These are phyloP conservation scores for Fusarium pilosicola DNA, from an alignment of 2,329 filamentous ascomycete genomes.

Conservation along the genomic window DNA sequence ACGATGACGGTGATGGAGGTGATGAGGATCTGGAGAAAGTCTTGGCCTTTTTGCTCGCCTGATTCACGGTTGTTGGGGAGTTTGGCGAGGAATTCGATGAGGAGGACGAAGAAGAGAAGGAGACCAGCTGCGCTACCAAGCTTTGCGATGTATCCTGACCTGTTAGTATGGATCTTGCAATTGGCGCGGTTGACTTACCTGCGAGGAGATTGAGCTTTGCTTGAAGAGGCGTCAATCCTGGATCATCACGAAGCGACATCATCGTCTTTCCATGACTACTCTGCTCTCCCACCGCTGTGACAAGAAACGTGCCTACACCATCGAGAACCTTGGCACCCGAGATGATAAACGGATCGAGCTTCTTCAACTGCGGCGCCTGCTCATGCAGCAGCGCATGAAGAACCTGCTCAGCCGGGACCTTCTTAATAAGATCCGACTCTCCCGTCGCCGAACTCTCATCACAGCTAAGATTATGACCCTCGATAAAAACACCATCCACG, in stretches of 20 bases:
- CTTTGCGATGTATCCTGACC: slow-evolving; percentile 47
- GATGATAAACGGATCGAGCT: slow-evolving; percentile 73
- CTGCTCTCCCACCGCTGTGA: slow-evolving; percentile 64
- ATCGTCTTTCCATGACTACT: slow-evolving; percentile 64
- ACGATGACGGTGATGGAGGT: slow-evolving; percentile 73
- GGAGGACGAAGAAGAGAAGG: slow-evolving; percentile 78
- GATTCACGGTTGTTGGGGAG: slow-evolving; percentile 61
- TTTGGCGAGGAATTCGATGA: slow-evolving; percentile 77
- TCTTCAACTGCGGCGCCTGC: slow-evolving; percentile 56
- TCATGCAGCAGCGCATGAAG: slow-evolving; percentile 59
- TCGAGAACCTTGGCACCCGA: slow-evolving; percentile 65
- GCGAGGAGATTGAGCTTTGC: slow-evolving; percentile 56
- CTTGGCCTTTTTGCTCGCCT: slow-evolving; percentile 63
- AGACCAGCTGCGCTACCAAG: slow-evolving; percentile 72
- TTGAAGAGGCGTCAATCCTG: slow-evolving; percentile 64
- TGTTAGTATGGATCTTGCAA: neutral
- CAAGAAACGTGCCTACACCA: slow-evolving; percentile 64
- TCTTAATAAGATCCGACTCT: slow-evolving; percentile 77
- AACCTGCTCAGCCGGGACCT: slow-evolving; percentile 69
- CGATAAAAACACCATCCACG: slow-evolving; percentile 75
- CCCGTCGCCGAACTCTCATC: slow-evolving; percentile 79
- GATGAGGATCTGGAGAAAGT: slow-evolving; percentile 71
- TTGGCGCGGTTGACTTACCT: slow-evolving; percentile 2
- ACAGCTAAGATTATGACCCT: slow-evolving; percentile 63
- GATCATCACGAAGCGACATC: slow-evolving; percentile 63